Conservation (phyloP, 139 green algal species). For the Parachlorella kessleri region DNA sequence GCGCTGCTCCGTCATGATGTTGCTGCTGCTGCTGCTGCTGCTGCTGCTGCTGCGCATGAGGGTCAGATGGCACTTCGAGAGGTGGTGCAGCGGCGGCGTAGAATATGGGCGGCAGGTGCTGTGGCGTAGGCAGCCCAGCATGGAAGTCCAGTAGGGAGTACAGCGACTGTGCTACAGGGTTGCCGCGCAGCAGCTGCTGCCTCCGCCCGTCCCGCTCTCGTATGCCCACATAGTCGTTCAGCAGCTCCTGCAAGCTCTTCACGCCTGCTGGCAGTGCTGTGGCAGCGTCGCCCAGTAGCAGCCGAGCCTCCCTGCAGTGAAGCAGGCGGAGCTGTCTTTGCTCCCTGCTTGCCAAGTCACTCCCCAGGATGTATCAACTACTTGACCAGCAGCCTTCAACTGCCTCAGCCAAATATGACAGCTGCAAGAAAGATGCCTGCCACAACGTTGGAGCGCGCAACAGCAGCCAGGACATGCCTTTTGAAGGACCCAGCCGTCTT, state of each 20-base stretch:
- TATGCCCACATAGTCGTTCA: background rate
- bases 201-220: background rate
- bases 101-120: background rate
- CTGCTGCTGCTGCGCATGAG: background rate
- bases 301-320: background rate
- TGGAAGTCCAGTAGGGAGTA: background rate
- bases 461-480: too few relatives aligned
- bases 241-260: background rate
- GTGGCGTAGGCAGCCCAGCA: background rate
- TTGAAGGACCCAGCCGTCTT: background rate
- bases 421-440: too few relatives aligned
- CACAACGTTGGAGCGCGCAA: too few relatives aligned
- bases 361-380: too few relatives aligned
- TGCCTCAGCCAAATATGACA: too few relatives aligned
- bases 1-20: too few relatives aligned
- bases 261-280: background rate
- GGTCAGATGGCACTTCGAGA: background rate
- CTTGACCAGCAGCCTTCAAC: too few relatives aligned
- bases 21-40: too few relatives aligned
- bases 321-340: too few relatives aligned
- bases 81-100: background rate
- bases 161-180: background rate
- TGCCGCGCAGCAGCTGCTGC: background rate
- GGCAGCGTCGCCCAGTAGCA: background rate
- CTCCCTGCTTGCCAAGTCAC: too few relatives aligned